Base-by-base conservation (phyloP, 345 rosid genomes). In the Citrus medica region DNA sequence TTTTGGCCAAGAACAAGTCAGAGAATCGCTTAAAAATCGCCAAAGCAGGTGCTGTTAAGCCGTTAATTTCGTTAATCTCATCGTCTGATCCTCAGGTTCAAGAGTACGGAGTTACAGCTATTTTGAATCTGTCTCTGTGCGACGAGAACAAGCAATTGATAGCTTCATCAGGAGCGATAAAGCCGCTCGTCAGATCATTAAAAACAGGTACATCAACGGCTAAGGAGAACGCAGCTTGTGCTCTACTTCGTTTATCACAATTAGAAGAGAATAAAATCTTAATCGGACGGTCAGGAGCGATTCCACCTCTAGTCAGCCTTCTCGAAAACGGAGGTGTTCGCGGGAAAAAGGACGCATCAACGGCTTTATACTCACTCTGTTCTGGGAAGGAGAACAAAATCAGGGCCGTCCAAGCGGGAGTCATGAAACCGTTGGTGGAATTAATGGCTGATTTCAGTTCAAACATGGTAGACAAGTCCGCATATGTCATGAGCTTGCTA, bases 391-490 rank as follows among this genome's bases (percentile, higher is more conserved):
- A 96, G 84, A 96, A 94, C 86, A 94, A 96, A 73, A 76, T 85
- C 79, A 91, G 88, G 72, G 98, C 99, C 30, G 89, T 96, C 5
- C 86, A 94, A 71, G 87, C 94, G 0, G 94, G 93, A 64, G 88
- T 92, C 78, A 92, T 92, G 97, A 91, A 90, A 75, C 95, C 95
- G 16, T 74, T 96, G 24, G 91, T 94, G 66, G 99, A 96, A 83
- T 82, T 96, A 19, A 96, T 96, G 99, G 97, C 97, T 13, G 99
- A 94, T 83, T 90, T 96, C 62, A 93, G 85, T 68, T 94, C 99
- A 17, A 96, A 86, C 89, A 96, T 96, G 99, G 97, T 94, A 46
- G 99, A 96, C 80, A 96, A 96, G 79, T 91, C 98, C n/a, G 98
- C 92, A 1, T 92, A 80, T 75, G 94, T 96, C 19, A 68, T 90